A percentile compares a stretch with the other conserved stretches of the same genome.
Evolutionary conservation across 1,284 basidiomycete species (phyloP).

Genomic region (Ustilago trichophora): DNA sequence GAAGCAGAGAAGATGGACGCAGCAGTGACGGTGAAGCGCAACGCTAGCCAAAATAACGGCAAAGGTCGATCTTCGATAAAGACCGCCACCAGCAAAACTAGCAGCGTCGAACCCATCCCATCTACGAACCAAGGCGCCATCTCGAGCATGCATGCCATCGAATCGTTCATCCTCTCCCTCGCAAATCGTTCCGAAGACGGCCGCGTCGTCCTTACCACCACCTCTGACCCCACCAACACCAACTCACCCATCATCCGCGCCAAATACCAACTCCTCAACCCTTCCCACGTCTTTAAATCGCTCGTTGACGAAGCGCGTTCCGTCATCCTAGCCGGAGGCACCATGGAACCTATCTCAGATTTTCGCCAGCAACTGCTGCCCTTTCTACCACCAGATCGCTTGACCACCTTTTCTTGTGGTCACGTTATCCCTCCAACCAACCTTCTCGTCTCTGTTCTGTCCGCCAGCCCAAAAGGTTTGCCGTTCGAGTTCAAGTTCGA

Average conservation of each 20-base stretch:
- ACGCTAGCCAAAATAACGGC: neutral
- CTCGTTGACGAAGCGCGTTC: conserved; percentile 81
- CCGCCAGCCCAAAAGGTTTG: conserved; percentile 78
- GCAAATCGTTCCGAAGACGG: conserved; percentile 82
- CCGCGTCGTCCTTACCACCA: conserved; percentile 50
- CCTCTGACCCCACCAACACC: neutral
- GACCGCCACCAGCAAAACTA: neutral
- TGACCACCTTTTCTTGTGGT: conserved; percentile 86
- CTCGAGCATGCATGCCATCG: conserved; percentile 84
- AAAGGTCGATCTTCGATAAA: neutral
- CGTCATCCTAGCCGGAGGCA: conserved; percentile 90
- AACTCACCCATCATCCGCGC: conserved; percentile 72
- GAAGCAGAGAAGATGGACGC: conserved; percentile 68
- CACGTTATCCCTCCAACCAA: conserved; percentile 88
- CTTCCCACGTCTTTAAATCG: conserved; percentile 83
- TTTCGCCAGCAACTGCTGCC: conserved; percentile 84
- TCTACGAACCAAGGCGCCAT: conserved; percentile 67
- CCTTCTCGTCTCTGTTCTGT: conserved; percentile 80
- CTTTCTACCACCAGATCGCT: conserved; percentile 72
- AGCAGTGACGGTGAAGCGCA: neutral
- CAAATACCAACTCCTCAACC: conserved; percentile 94
- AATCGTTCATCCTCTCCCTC: conserved; percentile 83
- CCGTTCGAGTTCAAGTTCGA: conserved; percentile 85
- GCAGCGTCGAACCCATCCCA: neutral
- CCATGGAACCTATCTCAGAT: conserved; percentile 96